phyloP scores from a whole-genome alignment of 2,329 filamentous ascomycete genomes.

The Colletotrichum zoysiae region DNA sequence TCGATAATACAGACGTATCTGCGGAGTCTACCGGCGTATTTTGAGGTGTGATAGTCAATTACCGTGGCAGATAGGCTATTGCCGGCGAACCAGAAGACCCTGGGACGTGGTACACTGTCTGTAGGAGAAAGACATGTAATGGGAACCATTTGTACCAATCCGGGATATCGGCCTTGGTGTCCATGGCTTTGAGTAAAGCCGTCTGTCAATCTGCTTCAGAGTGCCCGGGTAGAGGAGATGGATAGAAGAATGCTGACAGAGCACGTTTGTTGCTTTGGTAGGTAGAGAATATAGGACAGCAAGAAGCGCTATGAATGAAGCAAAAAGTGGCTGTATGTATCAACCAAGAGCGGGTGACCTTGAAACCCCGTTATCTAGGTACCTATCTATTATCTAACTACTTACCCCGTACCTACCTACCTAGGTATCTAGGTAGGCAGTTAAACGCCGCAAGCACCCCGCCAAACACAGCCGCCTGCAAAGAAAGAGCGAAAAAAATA shows the following conservation, averaged over 20 bases:
- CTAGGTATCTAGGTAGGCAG: no score
- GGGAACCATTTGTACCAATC: neutral
- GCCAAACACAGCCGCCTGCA: neutral
- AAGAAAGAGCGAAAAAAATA: no score
- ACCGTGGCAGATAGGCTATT: neutral
- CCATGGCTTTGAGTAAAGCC: neutral
- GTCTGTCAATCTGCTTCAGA: neutral
- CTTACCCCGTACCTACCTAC: neutral
- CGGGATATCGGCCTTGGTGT: no score
- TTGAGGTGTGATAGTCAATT: neutral
- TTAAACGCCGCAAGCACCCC: neutral
- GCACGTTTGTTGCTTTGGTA: neutral
- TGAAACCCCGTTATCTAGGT: slow-evolving; percentile 3
- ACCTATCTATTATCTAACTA: neutral
- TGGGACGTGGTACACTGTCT: neutral
- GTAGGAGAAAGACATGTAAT: neutral
- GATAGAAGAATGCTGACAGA: neutral
- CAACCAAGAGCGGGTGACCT: neutral
- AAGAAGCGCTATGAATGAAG: neutral
- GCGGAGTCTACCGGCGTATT: neutral
- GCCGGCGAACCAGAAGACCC: neutral
- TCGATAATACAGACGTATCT: slow-evolving; percentile 22
- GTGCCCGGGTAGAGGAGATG: neutral
- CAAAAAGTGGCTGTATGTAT: neutral
- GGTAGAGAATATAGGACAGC: neutral